Conservation (phyloP, 345 rosid species). For the Lagerstroemia speciosa region DNA sequence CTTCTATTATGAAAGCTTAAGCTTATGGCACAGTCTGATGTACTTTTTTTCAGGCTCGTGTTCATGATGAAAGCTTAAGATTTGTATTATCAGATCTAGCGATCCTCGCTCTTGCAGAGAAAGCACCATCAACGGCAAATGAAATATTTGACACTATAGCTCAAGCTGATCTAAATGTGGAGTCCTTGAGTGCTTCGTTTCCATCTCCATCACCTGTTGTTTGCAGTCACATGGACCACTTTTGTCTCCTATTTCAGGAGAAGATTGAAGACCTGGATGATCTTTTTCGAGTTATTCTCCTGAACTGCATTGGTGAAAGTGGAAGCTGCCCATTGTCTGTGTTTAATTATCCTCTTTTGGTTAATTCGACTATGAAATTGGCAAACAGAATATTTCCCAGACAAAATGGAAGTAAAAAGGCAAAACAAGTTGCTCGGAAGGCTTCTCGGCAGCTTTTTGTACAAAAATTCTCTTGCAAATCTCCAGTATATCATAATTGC, state of each 20-base stretch:
- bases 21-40: constrained; percentile 12
- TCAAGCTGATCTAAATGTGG: constrained; percentile 49
- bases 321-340: constrained; percentile 67
- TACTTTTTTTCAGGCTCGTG: constrained; percentile 58
- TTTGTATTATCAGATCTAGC: constrained; percentile 80
- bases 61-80: constrained; percentile 89
- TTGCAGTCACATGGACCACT: constrained; percentile 59
- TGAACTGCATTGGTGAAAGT: constrained; percentile 61
- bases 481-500: constrained; percentile 94
- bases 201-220: constrained; percentile 59
- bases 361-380: constrained; percentile 38
- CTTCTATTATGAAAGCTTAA: constrained; percentile 6
- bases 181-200: constrained; percentile 32
- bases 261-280: constrained; percentile 33
- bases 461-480: constrained; percentile 88
- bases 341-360: constrained; percentile 62
- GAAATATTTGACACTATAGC: constrained; percentile 40
- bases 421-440: constrained; percentile 52
- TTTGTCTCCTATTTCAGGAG: constrained; percentile 34
- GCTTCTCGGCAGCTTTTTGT: constrained; percentile 75
- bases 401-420: constrained; percentile 41
- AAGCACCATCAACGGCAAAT: constrained; percentile 30
- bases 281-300: constrained; percentile 38
- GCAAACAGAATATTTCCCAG: constrained; percentile 28
- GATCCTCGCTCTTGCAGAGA: constrained; percentile 49